phyloP scores from a whole-genome alignment of 257 asterid species.

The Solanum commersonii region DNA sequence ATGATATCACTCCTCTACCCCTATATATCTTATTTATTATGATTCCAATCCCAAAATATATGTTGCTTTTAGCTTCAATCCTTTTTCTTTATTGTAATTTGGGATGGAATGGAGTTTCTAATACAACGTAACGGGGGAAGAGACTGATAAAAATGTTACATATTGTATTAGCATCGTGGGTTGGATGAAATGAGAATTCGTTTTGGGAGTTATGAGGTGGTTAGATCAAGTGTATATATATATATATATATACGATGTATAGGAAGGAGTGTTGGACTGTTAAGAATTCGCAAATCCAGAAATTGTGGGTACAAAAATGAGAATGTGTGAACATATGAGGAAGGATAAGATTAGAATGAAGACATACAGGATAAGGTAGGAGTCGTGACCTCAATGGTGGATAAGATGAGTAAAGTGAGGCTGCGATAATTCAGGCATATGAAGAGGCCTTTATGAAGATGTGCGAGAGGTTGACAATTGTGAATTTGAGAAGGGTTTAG shows the following conservation, averaged over 20 bases:
- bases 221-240: neutral
- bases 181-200: too few species aligned
- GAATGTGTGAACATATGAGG: neutral
- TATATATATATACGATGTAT: neutral
- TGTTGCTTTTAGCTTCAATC: neutral
- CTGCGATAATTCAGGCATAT: too few species aligned
- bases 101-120: too few species aligned
- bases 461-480: too few species aligned
- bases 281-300: neutral
- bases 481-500: neutral
- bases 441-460: too few species aligned
- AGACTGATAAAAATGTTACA: neutral
- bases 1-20: neutral
- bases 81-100: neutral
- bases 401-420: neutral
- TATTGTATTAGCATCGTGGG: too few species aligned
- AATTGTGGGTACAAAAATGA: neutral
- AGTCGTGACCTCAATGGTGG: neutral
- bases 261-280: neutral
- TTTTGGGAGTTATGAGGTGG: too few species aligned
- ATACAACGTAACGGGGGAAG: too few species aligned
- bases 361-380: neutral
- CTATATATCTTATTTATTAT: neutral
- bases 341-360: neutral
- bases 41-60: neutral